Percentiles rank a stretch among this genome's conserved stretches.
phyloP scores from a whole-genome alignment of 1,284 basidiomycete genomes.

The Apiotrichum brassicae region DNA sequence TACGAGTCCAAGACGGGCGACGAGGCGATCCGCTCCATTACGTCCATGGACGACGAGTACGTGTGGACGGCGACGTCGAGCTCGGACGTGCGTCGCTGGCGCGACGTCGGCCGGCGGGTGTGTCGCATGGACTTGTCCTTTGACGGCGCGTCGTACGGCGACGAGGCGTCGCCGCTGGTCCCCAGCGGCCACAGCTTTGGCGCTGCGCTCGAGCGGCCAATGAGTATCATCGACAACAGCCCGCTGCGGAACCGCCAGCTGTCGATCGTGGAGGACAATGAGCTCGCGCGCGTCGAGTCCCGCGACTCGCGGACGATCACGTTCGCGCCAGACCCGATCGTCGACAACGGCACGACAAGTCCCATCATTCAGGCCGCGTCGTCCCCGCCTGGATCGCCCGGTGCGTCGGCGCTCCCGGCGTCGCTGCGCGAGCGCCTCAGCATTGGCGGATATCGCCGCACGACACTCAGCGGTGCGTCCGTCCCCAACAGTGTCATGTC shows the following conservation, averaged over 20 bases:
- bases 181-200: slow-evolving; percentile 7
- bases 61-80: slow-evolving; percentile 87
- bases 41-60: slow-evolving; percentile 73
- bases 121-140: slow-evolving; percentile 56
- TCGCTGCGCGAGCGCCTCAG: slow-evolving; percentile 23
- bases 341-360: background rate
- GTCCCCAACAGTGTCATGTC: slow-evolving; percentile 16
- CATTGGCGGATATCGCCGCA: background rate
- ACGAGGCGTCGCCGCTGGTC: slow-evolving; percentile 6
- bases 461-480: slow-evolving; percentile 24
- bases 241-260: slow-evolving; percentile 22
- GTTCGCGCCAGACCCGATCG: slow-evolving; percentile 30
- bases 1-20: slow-evolving; percentile 48
- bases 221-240: slow-evolving; percentile 15
- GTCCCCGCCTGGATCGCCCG: slow-evolving; percentile 3
- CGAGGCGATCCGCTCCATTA: slow-evolving; percentile 76
- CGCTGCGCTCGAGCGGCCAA: slow-evolving; percentile 18
- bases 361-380: background rate
- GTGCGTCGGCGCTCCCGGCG: slow-evolving; percentile 12
- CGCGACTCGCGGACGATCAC: slow-evolving; percentile 33
- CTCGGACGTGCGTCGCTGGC: slow-evolving; percentile 78
- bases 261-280: slow-evolving; percentile 15
- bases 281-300: slow-evolving; percentile 25
- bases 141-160: slow-evolving; percentile 24
- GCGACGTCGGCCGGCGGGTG: slow-evolving; percentile 49